Evolutionary conservation across 2,329 filamentous ascomycete genomes (phyloP), one percentile per base, ranked within the genome.

Genomic region (Phyllachora maydis): DNA sequence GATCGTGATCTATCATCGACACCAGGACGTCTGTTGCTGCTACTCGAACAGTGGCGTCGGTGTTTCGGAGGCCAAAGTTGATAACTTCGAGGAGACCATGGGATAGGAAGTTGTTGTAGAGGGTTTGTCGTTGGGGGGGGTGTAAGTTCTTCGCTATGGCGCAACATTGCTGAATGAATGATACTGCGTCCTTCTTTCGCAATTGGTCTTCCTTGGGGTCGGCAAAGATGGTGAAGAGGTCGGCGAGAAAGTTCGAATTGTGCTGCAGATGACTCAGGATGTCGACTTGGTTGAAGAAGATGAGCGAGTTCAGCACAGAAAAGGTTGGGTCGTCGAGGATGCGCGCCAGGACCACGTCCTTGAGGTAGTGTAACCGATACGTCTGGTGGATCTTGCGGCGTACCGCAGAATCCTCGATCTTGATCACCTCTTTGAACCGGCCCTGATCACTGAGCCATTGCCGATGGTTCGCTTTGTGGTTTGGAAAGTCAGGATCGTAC

Each of bases 281-380:
- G 41, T 95, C 88, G 37, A 95, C 83, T 52, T 98, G 88, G 51
- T 95, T 88, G 59, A 91, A 98, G 54, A 93, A 98, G 35, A 98
- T 98, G 36, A 95, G 64, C 23, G 82, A 92, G 50, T 95, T 98
- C 33, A 98, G 69, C 14, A 95, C 83, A 13, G 81, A 91, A 46
- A 95, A 98, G 11, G 88, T 98, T 23, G 85, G 85, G 45, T 98
- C 88, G 48, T 98, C 88, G 30, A 98, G 61, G 32, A 98, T 95
- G 31, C 88, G 70, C 15, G 88, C 88, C 20, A 98, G 63, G 1
- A 95, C 85, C n/a, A 98, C 88, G 39, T 98, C 88, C 46, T 95
- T 98, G 26, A 98, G 61, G 43, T 98, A 98, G 41, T 92, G 83
- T 16, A 98, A 54, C 18, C 88, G 77, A 52, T 93, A 93, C 1